Conservation (phyloP, 345 rosid species). For the Rhizophora mangle region DNA sequence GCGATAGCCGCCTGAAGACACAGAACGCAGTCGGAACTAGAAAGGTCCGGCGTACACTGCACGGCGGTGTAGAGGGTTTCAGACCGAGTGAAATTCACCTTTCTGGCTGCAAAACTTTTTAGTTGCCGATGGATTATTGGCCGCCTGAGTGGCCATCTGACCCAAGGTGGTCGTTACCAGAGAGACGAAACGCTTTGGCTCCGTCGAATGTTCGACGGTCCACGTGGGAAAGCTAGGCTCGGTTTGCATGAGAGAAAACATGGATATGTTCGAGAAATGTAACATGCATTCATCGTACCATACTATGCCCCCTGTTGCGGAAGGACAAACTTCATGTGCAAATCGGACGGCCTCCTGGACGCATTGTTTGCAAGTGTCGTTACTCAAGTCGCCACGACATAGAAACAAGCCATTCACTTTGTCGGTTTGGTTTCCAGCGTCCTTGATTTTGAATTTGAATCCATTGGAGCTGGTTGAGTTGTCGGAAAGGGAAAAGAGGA, state of each 20-base stretch:
- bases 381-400: neutral
- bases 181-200: neutral
- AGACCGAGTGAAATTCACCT: no score
- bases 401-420: conserved; percentile 20
- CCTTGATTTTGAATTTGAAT: neutral
- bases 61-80: no score
- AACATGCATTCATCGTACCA: conserved; percentile 40
- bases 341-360: neutral
- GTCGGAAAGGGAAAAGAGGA: conserved; percentile 9
- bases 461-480: neutral
- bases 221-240: neutral
- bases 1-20: no score
- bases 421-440: neutral
- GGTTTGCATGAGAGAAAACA: conserved; percentile 1
- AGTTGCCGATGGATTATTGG: no score
- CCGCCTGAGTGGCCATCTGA: no score
- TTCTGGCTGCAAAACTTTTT: no score
- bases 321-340: conserved; percentile 20
- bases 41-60: no score
- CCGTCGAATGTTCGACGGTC: neutral
- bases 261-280: conserved; percentile 22
- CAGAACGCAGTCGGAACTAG: accelerated
- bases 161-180: no score
- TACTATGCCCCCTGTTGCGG: conserved; percentile 18
- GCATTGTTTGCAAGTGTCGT: conserved; percentile 16